Percentiles rank a stretch among this genome's conserved stretches.
Conservation (phyloP, 305 asterid genomes). For the Fraxinus velutina region DNA sequence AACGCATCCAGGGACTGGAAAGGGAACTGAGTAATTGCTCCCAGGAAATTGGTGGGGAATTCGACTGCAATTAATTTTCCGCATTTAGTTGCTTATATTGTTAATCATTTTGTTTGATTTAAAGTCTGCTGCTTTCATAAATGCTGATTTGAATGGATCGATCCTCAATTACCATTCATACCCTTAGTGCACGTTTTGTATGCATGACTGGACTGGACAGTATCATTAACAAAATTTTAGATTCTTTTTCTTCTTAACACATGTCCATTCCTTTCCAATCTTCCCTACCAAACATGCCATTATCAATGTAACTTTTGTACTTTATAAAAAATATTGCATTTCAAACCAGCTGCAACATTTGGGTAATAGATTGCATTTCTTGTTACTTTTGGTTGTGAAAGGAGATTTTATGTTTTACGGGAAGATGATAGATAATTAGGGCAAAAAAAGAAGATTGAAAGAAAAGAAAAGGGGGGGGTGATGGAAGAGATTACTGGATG, state of each 20-base stretch:
- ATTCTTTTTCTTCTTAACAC: neutral
- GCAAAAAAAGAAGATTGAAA: neutral
- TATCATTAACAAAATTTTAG: neutral
- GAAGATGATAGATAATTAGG: neutral
- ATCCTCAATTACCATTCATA: neutral
- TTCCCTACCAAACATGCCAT: neutral
- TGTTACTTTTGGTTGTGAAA: neutral
- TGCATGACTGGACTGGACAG: neutral
- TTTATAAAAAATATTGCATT: neutral
- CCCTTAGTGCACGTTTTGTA: neutral
- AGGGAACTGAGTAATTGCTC: conserved; percentile 70
- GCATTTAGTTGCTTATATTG: conserved; percentile 1
- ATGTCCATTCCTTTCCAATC: neutral
- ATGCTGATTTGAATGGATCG: neutral
- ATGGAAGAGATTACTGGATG: neutral
- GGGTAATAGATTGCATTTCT: neutral
- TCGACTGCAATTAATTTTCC: conserved; percentile 2
- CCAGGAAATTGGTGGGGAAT: conserved; percentile 76
- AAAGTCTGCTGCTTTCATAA: neutral
- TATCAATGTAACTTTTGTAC: neutral
- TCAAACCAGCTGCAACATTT: neutral
- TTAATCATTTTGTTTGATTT: conserved; percentile 9
- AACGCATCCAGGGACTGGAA: conserved; percentile 63
- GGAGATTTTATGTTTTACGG: neutral
- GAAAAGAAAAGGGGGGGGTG: neutral